Base-by-base conservation (phyloP, 345 rosid genomes). In the Geranium rotundifolium region DNA sequence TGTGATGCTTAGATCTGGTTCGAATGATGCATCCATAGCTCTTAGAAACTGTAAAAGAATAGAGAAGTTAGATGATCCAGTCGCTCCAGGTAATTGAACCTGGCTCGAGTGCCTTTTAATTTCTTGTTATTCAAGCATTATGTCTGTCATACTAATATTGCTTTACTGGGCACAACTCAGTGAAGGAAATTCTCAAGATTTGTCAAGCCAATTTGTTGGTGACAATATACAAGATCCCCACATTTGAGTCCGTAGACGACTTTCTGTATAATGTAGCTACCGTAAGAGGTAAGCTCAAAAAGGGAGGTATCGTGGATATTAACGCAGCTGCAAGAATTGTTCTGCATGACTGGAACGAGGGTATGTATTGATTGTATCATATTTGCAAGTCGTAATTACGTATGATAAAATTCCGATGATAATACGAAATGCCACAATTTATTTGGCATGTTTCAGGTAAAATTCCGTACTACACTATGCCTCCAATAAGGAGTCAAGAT, bases 1-100 rank as follows among this genome's bases (percentile, higher is more conserved):
- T 72, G 99, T 90, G 63, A 83, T 93, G 97, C 90, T 90, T 54
- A 87, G 81, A 70, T 90, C 96, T 57, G 67, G 63, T 4, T 92
- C 64, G 58, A 85, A 83, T 73, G 89, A 86, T 75, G 76, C 88
- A 13, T 77, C 96, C 7, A 63, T 86, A 60, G 91, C 90, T 63
- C 99, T 93, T 69, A 84, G 90, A 49, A 93, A 90, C 65, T 93
- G 99, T 83, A 93, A 93, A 81, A 80, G 96, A 67, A 90, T 93
- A 41, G 99, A 93, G 77, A 93, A 90, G 79, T 74, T 93, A 73
- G 97, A 88, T 67, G 97, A 90, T 75, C 97, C 99, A 16, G 68
- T 90, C 80, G 73, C 82, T 79, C 95, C 99, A 67, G 99, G 99
- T 88, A 82, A 69, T 13, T 68, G 66, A 19, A 27, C 29, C 41